These are phyloP conservation scores for Kazachstania africana DNA, from an alignment of 805 yeast species.

Conservation along the genomic window DNA sequence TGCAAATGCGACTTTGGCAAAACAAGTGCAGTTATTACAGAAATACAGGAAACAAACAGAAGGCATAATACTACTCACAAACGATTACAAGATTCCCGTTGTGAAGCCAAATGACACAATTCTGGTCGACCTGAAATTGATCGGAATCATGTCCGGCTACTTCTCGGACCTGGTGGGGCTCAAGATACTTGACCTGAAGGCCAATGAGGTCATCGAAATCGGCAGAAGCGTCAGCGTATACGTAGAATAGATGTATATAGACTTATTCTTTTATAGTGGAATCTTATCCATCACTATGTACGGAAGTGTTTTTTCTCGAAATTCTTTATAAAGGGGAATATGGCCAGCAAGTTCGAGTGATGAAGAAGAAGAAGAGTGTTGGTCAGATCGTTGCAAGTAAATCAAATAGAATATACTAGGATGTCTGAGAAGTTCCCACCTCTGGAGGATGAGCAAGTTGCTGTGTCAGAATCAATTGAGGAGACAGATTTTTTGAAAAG, in stretches of 20 bases:
- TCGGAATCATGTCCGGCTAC: constrained; percentile 22
- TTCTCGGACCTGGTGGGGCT: constrained; percentile 22
- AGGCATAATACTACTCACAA: constrained; percentile 23
- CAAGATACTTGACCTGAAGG: constrained; percentile 22
- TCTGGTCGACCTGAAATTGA: constrained; percentile 18
- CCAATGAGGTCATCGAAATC: constrained; percentile 21
- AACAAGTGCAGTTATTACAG: constrained; percentile 16
- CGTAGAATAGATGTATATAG: constrained; percentile 10
- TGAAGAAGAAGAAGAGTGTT: too few species aligned
- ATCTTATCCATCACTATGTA: too few species aligned
- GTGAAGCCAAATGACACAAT: constrained; percentile 20
- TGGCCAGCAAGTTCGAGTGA: too few species aligned
- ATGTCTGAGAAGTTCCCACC: constrained; percentile 77
- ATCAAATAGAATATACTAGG: too few species aligned
- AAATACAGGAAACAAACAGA: constrained; percentile 15
- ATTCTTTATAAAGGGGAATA: too few species aligned
- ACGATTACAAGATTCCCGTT: constrained; percentile 23
- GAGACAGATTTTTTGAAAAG: constrained; percentile 52
- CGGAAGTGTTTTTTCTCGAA: too few species aligned
- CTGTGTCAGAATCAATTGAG: constrained; percentile 25
- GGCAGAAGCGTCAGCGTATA: constrained; percentile 19
- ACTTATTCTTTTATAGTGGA: too few species aligned
- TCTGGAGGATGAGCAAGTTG: constrained; percentile 35
- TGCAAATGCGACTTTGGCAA: constrained; percentile 1
- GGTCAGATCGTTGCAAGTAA: too few species aligned